Percentiles rank a stretch among this genome's conserved stretches.
These are phyloP conservation scores for Cicer pinnatifidum DNA, from an alignment of 306 rosid genomes.

Conservation along the genomic window DNA sequence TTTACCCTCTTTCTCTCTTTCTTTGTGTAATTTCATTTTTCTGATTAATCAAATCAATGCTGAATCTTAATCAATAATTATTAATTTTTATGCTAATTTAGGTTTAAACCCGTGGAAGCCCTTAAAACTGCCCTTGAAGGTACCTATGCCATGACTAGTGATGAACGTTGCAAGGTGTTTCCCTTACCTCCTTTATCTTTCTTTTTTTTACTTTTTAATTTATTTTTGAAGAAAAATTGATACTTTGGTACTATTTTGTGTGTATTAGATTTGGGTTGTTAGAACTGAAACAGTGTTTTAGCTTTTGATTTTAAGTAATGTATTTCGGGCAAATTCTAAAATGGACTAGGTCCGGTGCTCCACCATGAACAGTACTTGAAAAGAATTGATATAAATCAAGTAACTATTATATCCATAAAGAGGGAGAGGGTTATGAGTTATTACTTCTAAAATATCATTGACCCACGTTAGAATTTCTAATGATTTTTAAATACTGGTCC, in stretches of 20 bases:
- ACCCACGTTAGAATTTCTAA: no score
- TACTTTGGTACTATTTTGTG: neutral
- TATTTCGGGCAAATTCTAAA: neutral
- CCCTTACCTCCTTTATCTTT: neutral
- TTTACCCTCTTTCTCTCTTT: neutral
- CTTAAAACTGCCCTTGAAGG: conserved; percentile 99
- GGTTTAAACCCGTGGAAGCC: conserved; percentile 86
- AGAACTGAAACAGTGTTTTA: neutral
- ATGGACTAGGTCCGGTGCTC: no score
- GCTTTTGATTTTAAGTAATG: neutral
- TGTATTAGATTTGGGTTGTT: conserved; percentile 16
- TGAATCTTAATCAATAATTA: neutral
- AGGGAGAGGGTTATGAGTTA: no score
- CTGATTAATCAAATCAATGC: neutral
- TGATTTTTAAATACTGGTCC: no score
- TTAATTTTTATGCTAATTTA: conserved; percentile 40
- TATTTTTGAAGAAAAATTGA: neutral
- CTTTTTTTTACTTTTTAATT: neutral
- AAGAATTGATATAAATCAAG: no score
- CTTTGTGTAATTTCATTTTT: neutral
- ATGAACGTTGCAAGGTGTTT: conserved; percentile 93
- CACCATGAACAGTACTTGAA: no score
- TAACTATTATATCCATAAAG: no score
- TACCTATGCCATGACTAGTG: conserved; percentile 78
- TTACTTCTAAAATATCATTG: no score